These are phyloP conservation scores for Pseudogymnoascus sp. DNA, from an alignment of 2,329 filamentous ascomycete species.

Conservation along the genomic window DNA sequence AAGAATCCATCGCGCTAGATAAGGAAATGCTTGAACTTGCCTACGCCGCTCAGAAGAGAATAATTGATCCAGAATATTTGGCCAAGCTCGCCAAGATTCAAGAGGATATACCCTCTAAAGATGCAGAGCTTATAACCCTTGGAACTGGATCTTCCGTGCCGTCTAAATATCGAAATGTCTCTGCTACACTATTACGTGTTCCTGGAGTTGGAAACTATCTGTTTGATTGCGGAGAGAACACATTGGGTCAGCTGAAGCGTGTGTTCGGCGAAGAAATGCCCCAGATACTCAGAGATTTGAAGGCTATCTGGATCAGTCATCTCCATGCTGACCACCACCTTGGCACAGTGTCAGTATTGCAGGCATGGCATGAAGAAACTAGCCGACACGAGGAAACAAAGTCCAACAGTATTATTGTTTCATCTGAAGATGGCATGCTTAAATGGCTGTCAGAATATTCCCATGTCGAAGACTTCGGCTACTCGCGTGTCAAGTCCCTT, in stretches of 20 bases:
- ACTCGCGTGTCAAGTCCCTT: slow-evolving; percentile 35
- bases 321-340: slow-evolving; percentile 95
- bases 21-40: slow-evolving; percentile 46
- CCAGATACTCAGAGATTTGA: slow-evolving; percentile 68
- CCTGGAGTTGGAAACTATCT: slow-evolving; percentile 83
- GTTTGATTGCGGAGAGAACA: slow-evolving; percentile 87
- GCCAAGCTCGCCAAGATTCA: slow-evolving; percentile 43
- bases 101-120: slow-evolving; percentile 59
- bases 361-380: slow-evolving; percentile 61
- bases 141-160: slow-evolving; percentile 87
- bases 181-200: slow-evolving; percentile 73
- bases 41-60: slow-evolving; percentile 33
- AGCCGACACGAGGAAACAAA: slow-evolving; percentile 32
- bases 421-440: slow-evolving; percentile 64
- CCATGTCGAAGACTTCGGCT: slow-evolving; percentile 67
- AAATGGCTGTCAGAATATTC: slow-evolving; percentile 73
- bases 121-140: slow-evolving; percentile 76
- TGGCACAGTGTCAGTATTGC: slow-evolving; percentile 71
- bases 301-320: slow-evolving; percentile 87
- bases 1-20: slow-evolving; percentile 18
- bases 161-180: slow-evolving; percentile 93
- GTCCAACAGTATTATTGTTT: slow-evolving; percentile 46
- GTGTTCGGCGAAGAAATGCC: slow-evolving; percentile 59
- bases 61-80: slow-evolving; percentile 38
- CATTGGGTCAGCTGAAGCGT: slow-evolving; percentile 76